Base-by-base conservation (phyloP, 148 eudicot species). In the Cornus suecica region DNA sequence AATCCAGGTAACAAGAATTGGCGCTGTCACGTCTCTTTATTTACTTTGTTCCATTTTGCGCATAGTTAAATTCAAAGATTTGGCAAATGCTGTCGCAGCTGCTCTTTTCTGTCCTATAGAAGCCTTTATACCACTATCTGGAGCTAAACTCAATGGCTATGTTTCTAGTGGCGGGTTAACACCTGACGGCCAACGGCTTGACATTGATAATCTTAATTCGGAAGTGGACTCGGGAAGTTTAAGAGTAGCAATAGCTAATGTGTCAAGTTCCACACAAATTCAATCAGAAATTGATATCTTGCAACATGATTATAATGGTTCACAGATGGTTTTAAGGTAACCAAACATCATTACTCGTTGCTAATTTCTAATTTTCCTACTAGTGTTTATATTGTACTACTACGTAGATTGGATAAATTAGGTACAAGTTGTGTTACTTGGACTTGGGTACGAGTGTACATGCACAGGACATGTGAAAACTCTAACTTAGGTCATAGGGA, bases 1-100 rank as follows among this genome's bases (percentile, higher is more conserved):
- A 45, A 73, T 89, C 78, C 92, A 95, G 99, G 97, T 70, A 58
- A 80, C 62, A 70, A 83, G 78, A 80, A 73, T 91, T 70, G 84
- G 87, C 77, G 87, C 91, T 32, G 85, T 86, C 80, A 90, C 91
- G 54, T 87, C 99, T 76, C 70, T 90, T 64, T 93, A 91, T 90
- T 78, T 95, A 65, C 94, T 95, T 64, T 89, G 94, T 85, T 90
- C 90, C 87, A 88, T 91, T 79, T 78, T 95, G 87, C 92, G 99
- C 74, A 91, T 93, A 67, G 88, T 95, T 66, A 92, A 95, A 82
- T 87, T 95, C 80, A 95, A 95, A 86, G 97, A 95, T 85, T 83
- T 95, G 91, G 94, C 97, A 71, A 91, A 91, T 83, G 88, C 85
- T 76, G 85, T 91, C 71, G 94, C 87, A 73, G 97, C 97, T 83